Evolutionary conservation across 1,284 basidiomycete species (phyloP), one percentile per base, ranked within the genome.

Genomic region (Moesziomyces sp.): DNA sequence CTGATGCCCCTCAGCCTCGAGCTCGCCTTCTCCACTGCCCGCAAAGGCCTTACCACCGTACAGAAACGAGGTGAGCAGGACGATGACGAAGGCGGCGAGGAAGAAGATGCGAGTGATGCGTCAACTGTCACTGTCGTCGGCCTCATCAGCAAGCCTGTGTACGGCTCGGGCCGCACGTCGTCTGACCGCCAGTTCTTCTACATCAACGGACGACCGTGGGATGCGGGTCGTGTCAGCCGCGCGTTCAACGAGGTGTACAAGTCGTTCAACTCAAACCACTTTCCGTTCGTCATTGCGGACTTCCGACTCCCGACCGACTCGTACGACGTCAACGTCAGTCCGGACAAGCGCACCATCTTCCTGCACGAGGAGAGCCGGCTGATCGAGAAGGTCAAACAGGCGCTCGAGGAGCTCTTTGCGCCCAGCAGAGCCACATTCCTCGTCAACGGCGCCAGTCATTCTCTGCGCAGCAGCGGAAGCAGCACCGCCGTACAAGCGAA

Each of bases 251-350:
- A 83, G 38, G 80, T 83, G 18, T 83, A 83, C 63, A 74, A 73
- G 46, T 67, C 58, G 14, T 81, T 74, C 70, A 81, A 82, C 43
- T 66, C 69, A 35, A 52, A 66, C 49, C 63, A 72, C 56, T 62
- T 62, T 0, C 94, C 96, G 0, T 90, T 96, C 67, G 87, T 96
- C 43, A 85, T 97, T 8, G 92, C 92, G 1, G 90, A 97, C 84
- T 91, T 98, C 72, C 86, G 89, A 23, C 84, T 97, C 6, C 92
- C 93, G 0, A 90, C 90, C 30, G 93, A 92, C 66, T 88, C 90
- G 1, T 94, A 92, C 78, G 97, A 99, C 81, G 90, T 99, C 82
- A 99, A 99, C 78, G 92, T 99, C 67, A 94, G 91, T 74, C 96
- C 97, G 0, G 97, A 99, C 85, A 99, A 99, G 83, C 89, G 97